Conservation (phyloP, 441 rosid genomes). For the Jatropha podagrica region DNA sequence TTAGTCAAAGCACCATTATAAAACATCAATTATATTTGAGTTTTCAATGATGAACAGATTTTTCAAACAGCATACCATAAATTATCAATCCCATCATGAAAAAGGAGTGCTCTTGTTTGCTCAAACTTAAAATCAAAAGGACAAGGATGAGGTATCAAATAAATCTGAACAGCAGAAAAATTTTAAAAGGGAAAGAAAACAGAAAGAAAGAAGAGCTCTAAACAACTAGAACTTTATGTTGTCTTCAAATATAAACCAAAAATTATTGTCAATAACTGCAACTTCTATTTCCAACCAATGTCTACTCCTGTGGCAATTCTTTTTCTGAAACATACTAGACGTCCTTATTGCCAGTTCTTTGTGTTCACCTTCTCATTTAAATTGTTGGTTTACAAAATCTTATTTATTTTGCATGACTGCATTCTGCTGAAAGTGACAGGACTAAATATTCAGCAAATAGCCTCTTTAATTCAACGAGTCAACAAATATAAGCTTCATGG, state of each 20-base stretch:
- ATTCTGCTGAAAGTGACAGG: background rate
- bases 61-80: background rate
- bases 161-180: background rate
- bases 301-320: background rate
- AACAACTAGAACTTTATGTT: background rate
- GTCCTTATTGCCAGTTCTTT: background rate
- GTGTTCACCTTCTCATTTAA: background rate
- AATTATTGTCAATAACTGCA: background rate
- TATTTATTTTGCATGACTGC: background rate
- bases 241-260: background rate
- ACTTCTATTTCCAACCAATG: background rate
- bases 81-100: background rate
- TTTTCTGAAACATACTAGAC: background rate
- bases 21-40: background rate
- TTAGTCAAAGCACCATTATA: background rate
- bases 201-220: background rate
- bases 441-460: background rate
- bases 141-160: conserved; percentile 9
- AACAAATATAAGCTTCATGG: background rate
- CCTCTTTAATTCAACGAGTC: background rate
- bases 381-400: background rate
- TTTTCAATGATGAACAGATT: background rate
- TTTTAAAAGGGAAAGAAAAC: background rate
- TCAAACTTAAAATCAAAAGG: background rate
- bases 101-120: background rate